phyloP scores from a whole-genome alignment of 768 basidiomycete species.

The Rhodotorula sphaerocarpa region DNA sequence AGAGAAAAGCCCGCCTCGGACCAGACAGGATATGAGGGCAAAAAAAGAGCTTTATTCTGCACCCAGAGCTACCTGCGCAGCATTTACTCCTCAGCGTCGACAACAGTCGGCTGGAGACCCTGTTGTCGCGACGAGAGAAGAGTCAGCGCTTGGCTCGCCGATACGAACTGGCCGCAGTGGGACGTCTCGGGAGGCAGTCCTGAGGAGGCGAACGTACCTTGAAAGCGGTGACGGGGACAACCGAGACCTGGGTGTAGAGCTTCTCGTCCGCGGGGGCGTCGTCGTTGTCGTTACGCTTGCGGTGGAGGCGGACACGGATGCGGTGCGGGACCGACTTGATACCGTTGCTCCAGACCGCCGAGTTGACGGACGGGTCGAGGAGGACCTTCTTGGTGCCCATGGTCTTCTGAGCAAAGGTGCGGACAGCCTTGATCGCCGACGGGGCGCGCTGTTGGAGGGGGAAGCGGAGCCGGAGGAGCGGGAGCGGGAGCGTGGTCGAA shows the following conservation, averaged over 20 bases:
- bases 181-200: too few relatives aligned
- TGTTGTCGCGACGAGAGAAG: conserved; percentile 39
- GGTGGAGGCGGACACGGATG: conserved; percentile 85
- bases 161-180: background rate
- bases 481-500: background rate
- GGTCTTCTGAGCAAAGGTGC: conserved; percentile 79
- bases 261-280: conserved; percentile 67
- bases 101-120: conserved; percentile 69
- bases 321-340: conserved; percentile 90
- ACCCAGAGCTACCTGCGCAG: too few relatives aligned
- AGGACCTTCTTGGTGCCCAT: conserved; percentile 96
- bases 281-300: conserved; percentile 96
- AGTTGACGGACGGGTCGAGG: conserved; percentile 91
- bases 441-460: conserved; percentile 65
- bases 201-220: too few relatives aligned
- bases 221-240: conserved; percentile 29
- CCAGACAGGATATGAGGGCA: too few relatives aligned
- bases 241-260: conserved; percentile 23
- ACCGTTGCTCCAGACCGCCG: conserved; percentile 78
- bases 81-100: conserved; percentile 37
- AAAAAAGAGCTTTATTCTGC: background rate
- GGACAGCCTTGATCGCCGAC: conserved; percentile 87
- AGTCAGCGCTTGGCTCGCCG: background rate
- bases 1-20: too few relatives aligned
- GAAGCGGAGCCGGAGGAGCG: background rate